These are phyloP conservation scores for Thamnidium elegans DNA, from an alignment of 192 early-diverging fungal species.

Conservation along the genomic window DNA sequence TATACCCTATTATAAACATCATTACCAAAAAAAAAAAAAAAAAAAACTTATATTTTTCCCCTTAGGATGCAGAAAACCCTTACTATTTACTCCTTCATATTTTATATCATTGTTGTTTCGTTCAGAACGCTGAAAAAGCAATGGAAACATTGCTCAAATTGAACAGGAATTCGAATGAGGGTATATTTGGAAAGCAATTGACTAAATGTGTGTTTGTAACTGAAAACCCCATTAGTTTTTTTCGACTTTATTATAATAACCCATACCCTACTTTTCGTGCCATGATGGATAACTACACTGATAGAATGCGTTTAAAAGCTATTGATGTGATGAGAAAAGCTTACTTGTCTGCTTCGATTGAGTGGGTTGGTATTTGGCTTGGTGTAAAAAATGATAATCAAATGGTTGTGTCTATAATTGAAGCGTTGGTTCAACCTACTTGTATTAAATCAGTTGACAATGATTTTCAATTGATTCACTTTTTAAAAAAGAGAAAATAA, in stretches of 20 bases:
- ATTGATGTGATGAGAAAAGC: background rate
- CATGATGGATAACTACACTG: background rate
- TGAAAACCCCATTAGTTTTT: background rate
- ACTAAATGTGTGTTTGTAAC: background rate
- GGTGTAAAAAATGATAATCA: background rate
- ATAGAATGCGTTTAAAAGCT: background rate
- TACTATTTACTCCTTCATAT: conserved; percentile 6
- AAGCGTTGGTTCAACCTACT: background rate
- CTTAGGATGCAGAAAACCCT: background rate
- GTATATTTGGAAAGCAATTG: background rate
- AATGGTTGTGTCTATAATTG: background rate
- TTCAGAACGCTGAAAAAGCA: background rate
- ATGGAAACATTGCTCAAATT: background rate
- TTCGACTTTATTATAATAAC: background rate
- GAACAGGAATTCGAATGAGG: background rate
- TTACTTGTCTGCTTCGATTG: background rate
- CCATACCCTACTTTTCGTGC: background rate
- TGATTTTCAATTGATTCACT: background rate
- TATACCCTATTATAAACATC: background rate
- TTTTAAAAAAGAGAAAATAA: background rate
- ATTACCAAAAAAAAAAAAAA: background rate
- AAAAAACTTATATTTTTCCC: background rate
- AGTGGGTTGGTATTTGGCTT: background rate
- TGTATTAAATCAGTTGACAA: conserved; percentile 1
- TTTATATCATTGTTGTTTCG: background rate